These are phyloP conservation scores for Isatis tinctoria DNA, from an alignment of 345 rosid species.

Conservation along the genomic window DNA sequence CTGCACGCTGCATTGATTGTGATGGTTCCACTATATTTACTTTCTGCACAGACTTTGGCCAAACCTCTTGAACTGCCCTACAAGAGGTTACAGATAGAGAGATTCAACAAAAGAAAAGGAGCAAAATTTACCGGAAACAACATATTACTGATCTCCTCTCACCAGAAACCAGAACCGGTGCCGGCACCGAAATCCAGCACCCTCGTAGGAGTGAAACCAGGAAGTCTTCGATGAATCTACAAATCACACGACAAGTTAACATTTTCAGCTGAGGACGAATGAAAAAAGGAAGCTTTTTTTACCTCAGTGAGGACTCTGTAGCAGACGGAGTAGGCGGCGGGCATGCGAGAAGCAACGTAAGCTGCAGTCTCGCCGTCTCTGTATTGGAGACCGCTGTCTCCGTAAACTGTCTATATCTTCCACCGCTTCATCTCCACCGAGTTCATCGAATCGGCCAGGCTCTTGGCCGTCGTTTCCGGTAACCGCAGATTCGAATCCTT, in stretches of 20 bases:
- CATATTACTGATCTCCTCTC: constrained; percentile 19
- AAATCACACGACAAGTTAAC: neutral
- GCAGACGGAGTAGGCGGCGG: constrained; percentile 87
- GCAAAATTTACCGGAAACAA: neutral
- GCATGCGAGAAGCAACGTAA: constrained; percentile 95
- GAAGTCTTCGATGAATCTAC: constrained; percentile 72
- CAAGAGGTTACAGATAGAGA: neutral
- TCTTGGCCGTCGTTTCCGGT: constrained; percentile 51
- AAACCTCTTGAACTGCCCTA: constrained; percentile 89
- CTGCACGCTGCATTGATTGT: constrained; percentile 95
- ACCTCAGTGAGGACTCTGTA: constrained; percentile 70
- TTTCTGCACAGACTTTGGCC: constrained; percentile 74
- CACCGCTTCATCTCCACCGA: constrained; percentile 75
- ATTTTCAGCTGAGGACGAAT: neutral
- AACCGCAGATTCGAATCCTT: constrained; percentile 60
- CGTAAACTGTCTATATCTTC: constrained; percentile 81
- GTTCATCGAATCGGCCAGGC: constrained; percentile 75
- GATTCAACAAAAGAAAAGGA: neutral
- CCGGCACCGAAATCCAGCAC: constrained; percentile 96
- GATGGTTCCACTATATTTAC: constrained; percentile 89
- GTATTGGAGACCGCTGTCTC: constrained; percentile 77
- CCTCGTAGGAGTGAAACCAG: constrained; percentile 60
- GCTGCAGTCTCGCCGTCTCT: constrained; percentile 81
- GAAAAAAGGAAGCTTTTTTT: neutral
- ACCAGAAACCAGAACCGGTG: constrained; percentile 97